A percentile compares a stretch with the other conserved stretches of the same genome.
Evolutionary conservation across 2,329 filamentous ascomycete species (phyloP).

Genomic region (Penicillium sp.): DNA sequence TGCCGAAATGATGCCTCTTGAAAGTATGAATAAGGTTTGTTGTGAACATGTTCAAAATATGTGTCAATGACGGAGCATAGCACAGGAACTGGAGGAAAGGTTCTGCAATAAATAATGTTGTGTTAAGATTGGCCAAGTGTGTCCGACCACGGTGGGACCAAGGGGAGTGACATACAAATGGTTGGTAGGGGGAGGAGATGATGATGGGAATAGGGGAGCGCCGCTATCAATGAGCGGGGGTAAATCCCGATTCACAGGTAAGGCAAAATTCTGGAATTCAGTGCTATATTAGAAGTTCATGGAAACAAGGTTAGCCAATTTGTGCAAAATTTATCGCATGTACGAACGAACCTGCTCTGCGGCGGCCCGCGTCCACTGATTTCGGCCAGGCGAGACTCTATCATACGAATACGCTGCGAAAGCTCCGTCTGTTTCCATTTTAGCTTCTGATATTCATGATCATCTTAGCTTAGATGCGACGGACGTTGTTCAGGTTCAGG

Average conservation of each 20-base stretch:
- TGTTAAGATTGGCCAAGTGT: no score
- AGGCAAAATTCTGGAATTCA: background rate
- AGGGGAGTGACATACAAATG: background rate
- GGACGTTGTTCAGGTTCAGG: background rate
- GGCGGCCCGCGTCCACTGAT: slow-evolving; percentile 9
- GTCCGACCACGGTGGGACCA: background rate
- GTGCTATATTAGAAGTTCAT: background rate
- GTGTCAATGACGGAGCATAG: slow-evolving; percentile 23
- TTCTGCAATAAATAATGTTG: background rate
- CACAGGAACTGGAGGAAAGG: slow-evolving; percentile 15
- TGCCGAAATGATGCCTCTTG: slow-evolving; percentile 36
- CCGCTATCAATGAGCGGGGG: background rate
- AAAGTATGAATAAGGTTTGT: slow-evolving; percentile 42
- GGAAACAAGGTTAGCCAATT: background rate
- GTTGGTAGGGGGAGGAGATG: background rate
- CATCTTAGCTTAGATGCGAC: background rate
- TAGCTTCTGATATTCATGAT: background rate
- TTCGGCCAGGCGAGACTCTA: slow-evolving; percentile 26
- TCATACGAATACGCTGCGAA: slow-evolving; percentile 20
- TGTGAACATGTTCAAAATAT: slow-evolving; percentile 38
- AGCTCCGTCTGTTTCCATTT: slow-evolving; percentile 2
- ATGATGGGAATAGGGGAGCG: background rate
- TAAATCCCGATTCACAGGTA: background rate
- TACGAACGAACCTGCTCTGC: background rate
- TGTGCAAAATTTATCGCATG: background rate